Conservation (phyloP, 208 protist genomes). For the Trypanosoma vivax region DNA sequence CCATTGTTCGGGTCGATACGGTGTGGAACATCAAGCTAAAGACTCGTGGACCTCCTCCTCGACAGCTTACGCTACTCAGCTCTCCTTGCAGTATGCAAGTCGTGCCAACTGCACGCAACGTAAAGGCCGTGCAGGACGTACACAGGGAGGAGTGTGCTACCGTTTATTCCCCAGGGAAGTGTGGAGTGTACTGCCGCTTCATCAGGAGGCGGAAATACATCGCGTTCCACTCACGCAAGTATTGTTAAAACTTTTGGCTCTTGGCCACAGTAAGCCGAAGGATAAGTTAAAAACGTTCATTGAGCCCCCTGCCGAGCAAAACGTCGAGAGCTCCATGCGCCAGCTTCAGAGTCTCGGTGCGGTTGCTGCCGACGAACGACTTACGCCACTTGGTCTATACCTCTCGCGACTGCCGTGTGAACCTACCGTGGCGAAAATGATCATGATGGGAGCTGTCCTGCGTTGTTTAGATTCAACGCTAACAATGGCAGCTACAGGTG, state of each 20-base stretch:
- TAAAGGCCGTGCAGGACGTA: constrained; percentile 98
- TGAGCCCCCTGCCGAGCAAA: constrained; percentile 50
- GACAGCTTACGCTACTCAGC: constrained; percentile 57
- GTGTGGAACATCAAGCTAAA: constrained; percentile 42
- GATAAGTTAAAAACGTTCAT: constrained; percentile 70
- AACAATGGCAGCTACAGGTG: constrained; percentile 89
- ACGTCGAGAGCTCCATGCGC: constrained; percentile 58
- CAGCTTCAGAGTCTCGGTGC: constrained; percentile 60
- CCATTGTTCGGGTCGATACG: constrained; percentile 3
- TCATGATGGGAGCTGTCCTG: constrained; percentile 90
- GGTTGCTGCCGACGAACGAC: constrained; percentile 28
- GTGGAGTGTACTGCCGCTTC: constrained; percentile 54
- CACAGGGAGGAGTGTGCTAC: constrained; percentile 96
- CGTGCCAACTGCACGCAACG: constrained; percentile 97
- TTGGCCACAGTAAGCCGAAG: constrained; percentile 57
- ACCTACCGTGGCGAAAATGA: constrained; percentile 89
- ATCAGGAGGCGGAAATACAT: constrained; percentile 90
- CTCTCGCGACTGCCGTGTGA: constrained; percentile 85
- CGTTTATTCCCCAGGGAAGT: constrained; percentile 89
- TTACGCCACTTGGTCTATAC: constrained; percentile 88
- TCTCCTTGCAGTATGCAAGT: constrained; percentile 80
- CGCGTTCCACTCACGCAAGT: constrained; percentile 92
- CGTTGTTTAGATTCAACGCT: constrained; percentile 91
- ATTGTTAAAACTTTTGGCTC: constrained; percentile 75
- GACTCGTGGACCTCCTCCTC: background rate